These are phyloP conservation scores for Monosporascus sp. DNA, from an alignment of 2,329 filamentous ascomycete genomes.

Conservation along the genomic window DNA sequence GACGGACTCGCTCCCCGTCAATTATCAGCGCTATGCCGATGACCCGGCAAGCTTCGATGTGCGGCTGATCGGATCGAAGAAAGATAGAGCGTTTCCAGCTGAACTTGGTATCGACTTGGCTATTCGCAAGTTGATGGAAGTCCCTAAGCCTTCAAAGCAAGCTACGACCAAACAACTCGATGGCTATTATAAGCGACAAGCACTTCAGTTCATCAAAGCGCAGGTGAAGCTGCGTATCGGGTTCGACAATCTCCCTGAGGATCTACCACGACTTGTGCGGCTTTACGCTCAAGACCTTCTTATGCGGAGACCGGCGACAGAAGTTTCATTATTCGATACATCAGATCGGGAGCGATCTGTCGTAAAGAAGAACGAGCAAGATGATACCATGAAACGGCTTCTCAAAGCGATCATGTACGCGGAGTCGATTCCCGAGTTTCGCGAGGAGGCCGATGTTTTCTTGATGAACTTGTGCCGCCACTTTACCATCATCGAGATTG, in stretches of 20 bases:
- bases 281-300: slow-evolving; percentile 85
- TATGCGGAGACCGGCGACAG: slow-evolving; percentile 64
- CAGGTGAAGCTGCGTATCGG: slow-evolving; percentile 90
- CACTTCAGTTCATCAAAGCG: slow-evolving; percentile 78
- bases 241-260: slow-evolving; percentile 80
- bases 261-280: slow-evolving; percentile 77
- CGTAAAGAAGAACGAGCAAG: slow-evolving; percentile 79
- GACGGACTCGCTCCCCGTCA: slow-evolving; percentile 78
- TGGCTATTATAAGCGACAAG: slow-evolving; percentile 86
- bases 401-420: slow-evolving; percentile 87
- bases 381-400: slow-evolving; percentile 75
- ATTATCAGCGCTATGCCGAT: slow-evolving; percentile 80
- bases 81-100: slow-evolving; percentile 81
- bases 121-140: slow-evolving; percentile 80
- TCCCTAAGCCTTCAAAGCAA: slow-evolving; percentile 56
- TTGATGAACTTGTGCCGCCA: slow-evolving; percentile 80
- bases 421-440: slow-evolving; percentile 74
- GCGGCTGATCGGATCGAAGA: slow-evolving; percentile 81
- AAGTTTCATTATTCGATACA: slow-evolving; percentile 64
- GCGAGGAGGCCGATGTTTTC: slow-evolving; percentile 69
- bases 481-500: slow-evolving; percentile 85
- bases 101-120: slow-evolving; percentile 84
- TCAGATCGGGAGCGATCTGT: slow-evolving; percentile 80
- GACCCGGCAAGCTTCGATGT: slow-evolving; percentile 85
- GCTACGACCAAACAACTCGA: slow-evolving; percentile 58